Conservation (phyloP, 495 filamentous ascomycete genomes). For the Neurospora sp. region DNA sequence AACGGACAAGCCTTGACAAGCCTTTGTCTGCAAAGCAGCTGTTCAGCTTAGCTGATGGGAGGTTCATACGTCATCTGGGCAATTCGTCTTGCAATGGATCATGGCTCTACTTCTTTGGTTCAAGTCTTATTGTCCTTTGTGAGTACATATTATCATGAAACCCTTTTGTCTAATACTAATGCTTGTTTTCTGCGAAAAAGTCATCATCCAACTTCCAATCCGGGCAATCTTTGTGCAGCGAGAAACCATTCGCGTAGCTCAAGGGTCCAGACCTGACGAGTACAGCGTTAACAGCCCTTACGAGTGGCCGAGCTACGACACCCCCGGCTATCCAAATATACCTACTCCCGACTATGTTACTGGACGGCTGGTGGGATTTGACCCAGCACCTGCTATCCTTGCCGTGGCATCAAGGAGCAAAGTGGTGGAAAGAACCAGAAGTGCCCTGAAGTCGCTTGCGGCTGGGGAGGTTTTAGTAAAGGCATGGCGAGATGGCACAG, state of each 20-base stretch:
- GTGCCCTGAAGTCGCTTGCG: neutral
- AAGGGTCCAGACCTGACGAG: neutral
- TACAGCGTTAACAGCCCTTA: neutral
- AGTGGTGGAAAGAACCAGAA: neutral
- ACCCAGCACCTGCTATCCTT: neutral
- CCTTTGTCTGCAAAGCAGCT: slow-evolving; percentile 2
- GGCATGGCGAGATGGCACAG: neutral
- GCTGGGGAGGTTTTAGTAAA: neutral
- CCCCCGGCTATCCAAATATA: neutral
- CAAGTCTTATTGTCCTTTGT: neutral
- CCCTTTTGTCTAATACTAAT: neutral
- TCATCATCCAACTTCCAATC: neutral
- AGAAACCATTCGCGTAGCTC: neutral
- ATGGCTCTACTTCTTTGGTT: neutral
- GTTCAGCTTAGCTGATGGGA: neutral
- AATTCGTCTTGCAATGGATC: neutral
- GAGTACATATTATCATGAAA: neutral
- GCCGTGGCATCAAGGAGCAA: neutral
- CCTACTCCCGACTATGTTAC: neutral
- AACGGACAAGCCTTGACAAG: neutral
- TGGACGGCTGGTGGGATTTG: neutral
- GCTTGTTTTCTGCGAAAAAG: neutral
- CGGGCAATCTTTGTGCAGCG: neutral
- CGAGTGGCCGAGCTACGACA: neutral
- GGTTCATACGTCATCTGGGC: neutral